A percentile compares a stretch with the other conserved stretches of the same genome.
Evolutionary conservation across 148 eudicot species (phyloP).

Genomic region (Oxyria digyna): DNA sequence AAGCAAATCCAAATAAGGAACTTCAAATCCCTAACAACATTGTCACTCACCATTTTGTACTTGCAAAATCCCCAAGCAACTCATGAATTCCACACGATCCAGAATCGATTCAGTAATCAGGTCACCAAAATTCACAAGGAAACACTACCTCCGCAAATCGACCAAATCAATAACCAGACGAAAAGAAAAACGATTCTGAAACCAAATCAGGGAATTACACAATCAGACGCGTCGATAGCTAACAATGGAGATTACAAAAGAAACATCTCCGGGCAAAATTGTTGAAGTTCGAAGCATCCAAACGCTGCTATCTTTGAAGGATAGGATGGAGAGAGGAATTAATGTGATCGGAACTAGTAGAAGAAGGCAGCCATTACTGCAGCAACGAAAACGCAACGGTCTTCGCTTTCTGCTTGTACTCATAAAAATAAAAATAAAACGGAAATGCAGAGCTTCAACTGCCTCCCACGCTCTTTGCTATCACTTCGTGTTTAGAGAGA

Average conservation of each 20-base stretch:
- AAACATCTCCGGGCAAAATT: background rate
- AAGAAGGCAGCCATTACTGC: background rate
- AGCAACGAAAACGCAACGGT: background rate
- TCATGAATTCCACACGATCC: background rate
- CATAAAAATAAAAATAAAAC: background rate
- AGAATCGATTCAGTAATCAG: background rate
- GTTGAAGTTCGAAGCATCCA: background rate
- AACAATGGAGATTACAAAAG: background rate
- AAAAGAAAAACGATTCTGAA: background rate
- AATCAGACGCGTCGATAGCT: background rate
- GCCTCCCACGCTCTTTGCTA: slow-evolving; percentile 1
- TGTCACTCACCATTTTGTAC: background rate
- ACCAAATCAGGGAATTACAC: background rate
- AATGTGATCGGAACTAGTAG: background rate
- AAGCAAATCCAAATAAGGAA: background rate
- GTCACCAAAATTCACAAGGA: background rate
- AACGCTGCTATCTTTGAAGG: background rate
- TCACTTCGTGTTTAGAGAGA: background rate
- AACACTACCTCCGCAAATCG: background rate
- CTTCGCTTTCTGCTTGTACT: background rate
- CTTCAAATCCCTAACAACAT: background rate
- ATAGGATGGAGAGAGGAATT: background rate
- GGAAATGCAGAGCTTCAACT: background rate
- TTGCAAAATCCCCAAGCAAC: background rate
- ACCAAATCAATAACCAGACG: background rate